These are phyloP conservation scores for Pelagomonas calceolata DNA, from an alignment of 108 stramenopile genomes.

Conservation along the genomic window DNA sequence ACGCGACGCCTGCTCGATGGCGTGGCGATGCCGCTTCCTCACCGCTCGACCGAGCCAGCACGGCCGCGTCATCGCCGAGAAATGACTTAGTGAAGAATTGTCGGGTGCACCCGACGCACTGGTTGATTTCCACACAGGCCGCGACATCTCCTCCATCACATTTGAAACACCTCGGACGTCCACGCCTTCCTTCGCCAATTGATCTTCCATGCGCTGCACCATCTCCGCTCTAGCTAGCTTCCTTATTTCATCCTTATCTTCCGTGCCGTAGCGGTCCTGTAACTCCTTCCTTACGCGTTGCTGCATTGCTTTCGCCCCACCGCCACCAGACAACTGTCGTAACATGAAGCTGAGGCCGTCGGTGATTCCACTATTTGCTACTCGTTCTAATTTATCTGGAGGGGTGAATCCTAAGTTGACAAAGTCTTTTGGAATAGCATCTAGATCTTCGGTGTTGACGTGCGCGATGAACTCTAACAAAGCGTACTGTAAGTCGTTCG, in stretches of 20 bases:
- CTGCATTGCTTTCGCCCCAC: constrained; percentile 64
- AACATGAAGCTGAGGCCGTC: constrained; percentile 61
- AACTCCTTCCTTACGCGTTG: constrained; percentile 64
- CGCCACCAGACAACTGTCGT: constrained; percentile 53
- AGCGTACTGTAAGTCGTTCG: constrained; percentile 60
- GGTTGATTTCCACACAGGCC: too few relatives aligned
- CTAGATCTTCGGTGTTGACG: constrained; percentile 71
- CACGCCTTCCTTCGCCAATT: constrained; percentile 55
- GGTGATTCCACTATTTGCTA: constrained; percentile 51
- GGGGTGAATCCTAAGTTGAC: constrained; percentile 66
- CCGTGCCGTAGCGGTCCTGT: constrained; percentile 50
- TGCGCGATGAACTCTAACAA: constrained; percentile 77
- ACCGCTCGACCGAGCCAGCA: too few relatives aligned
- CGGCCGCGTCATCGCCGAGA: too few relatives aligned
- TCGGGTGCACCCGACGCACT: too few relatives aligned
- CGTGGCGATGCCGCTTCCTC: too few relatives aligned
- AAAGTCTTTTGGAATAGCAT: constrained; percentile 66
- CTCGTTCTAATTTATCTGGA: constrained; percentile 19
- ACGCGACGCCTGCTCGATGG: too few relatives aligned
- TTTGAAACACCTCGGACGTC: constrained; percentile 64
- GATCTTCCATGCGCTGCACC: constrained; percentile 55
- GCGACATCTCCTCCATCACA: constrained; percentile 65
- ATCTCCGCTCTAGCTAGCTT: constrained; percentile 53
- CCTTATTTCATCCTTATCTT: constrained; percentile 47
- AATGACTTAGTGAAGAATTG: too few relatives aligned